These are phyloP conservation scores for Prosopis cineraria DNA, from an alignment of 306 rosid species.

Conservation along the genomic window DNA sequence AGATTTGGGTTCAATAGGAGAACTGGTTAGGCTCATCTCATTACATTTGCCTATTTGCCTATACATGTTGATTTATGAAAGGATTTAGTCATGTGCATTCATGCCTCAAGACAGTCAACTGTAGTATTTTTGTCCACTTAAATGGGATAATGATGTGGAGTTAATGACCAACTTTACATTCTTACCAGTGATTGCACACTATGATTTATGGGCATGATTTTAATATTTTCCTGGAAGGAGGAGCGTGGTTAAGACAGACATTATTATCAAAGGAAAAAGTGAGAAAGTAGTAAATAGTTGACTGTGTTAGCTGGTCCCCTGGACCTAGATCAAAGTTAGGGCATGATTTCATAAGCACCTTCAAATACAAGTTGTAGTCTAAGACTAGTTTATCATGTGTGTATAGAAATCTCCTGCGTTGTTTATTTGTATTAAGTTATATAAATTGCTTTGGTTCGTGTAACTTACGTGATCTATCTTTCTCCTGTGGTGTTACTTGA, in stretches of 20 bases:
- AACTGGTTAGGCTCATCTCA: constrained; percentile 28
- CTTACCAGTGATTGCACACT: constrained; percentile 5
- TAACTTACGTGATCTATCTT: neutral
- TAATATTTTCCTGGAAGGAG: neutral
- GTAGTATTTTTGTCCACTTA: neutral
- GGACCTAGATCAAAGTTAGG: neutral
- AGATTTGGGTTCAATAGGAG: constrained; percentile 26
- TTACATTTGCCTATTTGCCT: constrained; percentile 10
- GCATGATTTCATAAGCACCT: constrained; percentile 5
- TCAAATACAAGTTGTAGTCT: neutral
- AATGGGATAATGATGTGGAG: neutral
- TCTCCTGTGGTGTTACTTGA: neutral
- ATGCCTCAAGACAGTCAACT: neutral
- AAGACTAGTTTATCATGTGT: neutral
- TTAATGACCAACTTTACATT: neutral
- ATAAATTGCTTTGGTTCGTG: neutral
- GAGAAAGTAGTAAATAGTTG: constrained; percentile 13
- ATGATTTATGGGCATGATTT: neutral
- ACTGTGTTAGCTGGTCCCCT: neutral
- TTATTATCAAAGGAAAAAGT: neutral
- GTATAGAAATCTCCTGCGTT: constrained; percentile 11
- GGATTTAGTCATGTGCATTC: neutral
- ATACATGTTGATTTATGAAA: neutral
- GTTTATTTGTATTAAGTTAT: neutral
- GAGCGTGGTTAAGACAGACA: neutral